Base-by-base conservation (phyloP, 2,329 filamentous ascomycete species). In the Zelopaecilomyces penicillatus region DNA sequence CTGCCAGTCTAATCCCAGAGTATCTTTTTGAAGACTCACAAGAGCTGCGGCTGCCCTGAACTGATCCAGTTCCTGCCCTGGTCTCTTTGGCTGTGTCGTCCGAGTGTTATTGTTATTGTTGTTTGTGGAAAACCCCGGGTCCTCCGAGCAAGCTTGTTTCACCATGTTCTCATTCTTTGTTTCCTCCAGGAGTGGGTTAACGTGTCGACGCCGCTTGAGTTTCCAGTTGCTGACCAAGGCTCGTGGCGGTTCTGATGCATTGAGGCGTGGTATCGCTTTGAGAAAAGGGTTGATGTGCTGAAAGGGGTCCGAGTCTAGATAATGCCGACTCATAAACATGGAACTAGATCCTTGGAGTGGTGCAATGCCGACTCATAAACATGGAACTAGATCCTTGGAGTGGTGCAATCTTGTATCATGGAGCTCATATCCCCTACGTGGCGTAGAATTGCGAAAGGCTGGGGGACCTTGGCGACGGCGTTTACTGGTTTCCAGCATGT, bases 31-130 rank as follows among this genome's bases (percentile, higher is more conserved):
- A 8, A 53, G 28, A 8, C 48, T 48, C 35, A 53, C 31, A 19
- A 53, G 43, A 5, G 41, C 46, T 8, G 30, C 47, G 0, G 51
- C 51, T 7, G 48, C 51, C n/a, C 37, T 45, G 26, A 45, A 42
- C 1, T 42, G 37, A 7, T 48, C 46, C 29, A 45, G 12, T 10
- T 48, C 46, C 11, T 37, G 36, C 12, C 33, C 37, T 3, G 32
- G 37, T 10, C 7, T 32, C 28, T 43, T 43, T 8, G 30, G 31
- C 10, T 10, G n/a, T 28, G 28, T 27, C 5, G 10, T 38, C 11
- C 32, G 37, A 26, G 19, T 7, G 19, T 19, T 19, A 19, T 19
- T 19, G 19, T 19, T 19, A 19, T 19, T 19, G 19, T 19, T 19
- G 19, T 19, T 19, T 19, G 19, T 19, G 19, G 19, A 3, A 19